phyloP scores from a whole-genome alignment of 2,329 filamentous ascomycete species.

The Pseudopyricularia cyperi region DNA sequence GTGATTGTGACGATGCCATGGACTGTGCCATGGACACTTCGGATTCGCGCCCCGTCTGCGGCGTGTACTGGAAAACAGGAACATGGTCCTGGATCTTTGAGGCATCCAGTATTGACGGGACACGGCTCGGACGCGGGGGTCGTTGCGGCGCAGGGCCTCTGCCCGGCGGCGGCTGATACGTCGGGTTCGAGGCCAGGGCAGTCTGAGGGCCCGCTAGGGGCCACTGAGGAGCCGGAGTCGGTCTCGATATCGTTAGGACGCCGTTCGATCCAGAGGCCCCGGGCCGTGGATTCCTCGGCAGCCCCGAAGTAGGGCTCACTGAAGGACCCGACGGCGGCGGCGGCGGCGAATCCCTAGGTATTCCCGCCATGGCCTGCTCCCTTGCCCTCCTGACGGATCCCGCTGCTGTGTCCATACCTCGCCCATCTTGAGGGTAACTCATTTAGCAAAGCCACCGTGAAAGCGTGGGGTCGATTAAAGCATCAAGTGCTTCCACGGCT shows the following conservation, averaged over 20 bases:
- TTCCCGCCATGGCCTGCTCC: slow-evolving; percentile 34
- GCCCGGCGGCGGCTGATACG: slow-evolving; percentile 37
- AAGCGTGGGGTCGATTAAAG: slow-evolving; percentile 7
- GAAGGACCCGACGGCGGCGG: not conserved
- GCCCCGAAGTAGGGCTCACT: slow-evolving; percentile 5
- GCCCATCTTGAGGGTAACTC: slow-evolving; percentile 43
- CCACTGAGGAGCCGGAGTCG: slow-evolving; percentile 40
- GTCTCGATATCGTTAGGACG: slow-evolving; percentile 32
- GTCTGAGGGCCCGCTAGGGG: slow-evolving; percentile 29
- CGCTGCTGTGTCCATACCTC: slow-evolving; percentile 31
- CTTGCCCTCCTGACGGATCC: slow-evolving; percentile 42
- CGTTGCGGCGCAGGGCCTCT: slow-evolving; percentile 39
- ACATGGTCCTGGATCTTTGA: slow-evolving; percentile 42
- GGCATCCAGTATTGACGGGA: slow-evolving; percentile 45
- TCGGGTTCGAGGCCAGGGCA: slow-evolving; percentile 10
- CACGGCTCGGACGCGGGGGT: slow-evolving; percentile 45
- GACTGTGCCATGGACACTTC: slow-evolving; percentile 28
- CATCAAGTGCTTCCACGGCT: slow-evolving; percentile 11
- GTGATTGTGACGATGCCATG: slow-evolving; percentile 34
- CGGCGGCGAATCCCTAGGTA: slow-evolving; percentile 12
- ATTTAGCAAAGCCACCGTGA: slow-evolving; percentile 27
- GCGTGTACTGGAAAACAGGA: slow-evolving; percentile 36
- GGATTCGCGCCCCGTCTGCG: slow-evolving; percentile 22
- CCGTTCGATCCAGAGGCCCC: slow-evolving; percentile 13
- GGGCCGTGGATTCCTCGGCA: slow-evolving; percentile 15